Base-by-base conservation (phyloP, 495 filamentous ascomycete genomes). In the Talaromyces trachyspermus region DNA sequence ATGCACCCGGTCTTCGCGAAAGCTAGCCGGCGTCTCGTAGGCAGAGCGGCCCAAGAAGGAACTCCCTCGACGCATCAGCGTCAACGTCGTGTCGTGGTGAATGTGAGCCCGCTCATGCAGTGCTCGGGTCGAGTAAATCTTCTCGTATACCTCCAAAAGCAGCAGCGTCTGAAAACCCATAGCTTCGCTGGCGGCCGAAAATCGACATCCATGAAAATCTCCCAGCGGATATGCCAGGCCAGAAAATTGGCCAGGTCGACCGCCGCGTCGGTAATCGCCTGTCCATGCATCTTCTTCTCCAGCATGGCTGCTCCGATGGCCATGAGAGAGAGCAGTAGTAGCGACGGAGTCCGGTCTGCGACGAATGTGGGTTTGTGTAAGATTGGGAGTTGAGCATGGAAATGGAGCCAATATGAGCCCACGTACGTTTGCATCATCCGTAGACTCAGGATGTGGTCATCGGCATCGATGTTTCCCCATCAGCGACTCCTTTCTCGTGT, bases 151-250 rank as follows among this genome's bases (percentile, higher is more conserved):
- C 57, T 98, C 92, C 35, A 98, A 72, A 5, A 98, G 71, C 11
- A 98, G 62, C 32, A 97, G 69, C 0, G 92, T 84, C 60, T 98
- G 92, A 97, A 96, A 15, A 95, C 78, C 92, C 92, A 98, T n/a
- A 98, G 72, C 65, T 95, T 92, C 12, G 92, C 92, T 3, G 92
- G 91, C 6, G 92, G 90, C n/a, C 85, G 73, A 64, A 91, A 95
- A 62, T 95, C 89, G 20, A 77, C 74, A 60, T 95, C 85, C 69
- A 85, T 89, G 57, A 97, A 96, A 46, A 91, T 82, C 57, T 90
- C 84, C 85, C 90, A 95, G 23, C 92, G 77, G 9, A 97, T 65
- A 70, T 95, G 88, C 85, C 86, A 91, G 2, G 88, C 86, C 27
- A 96, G 69, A 59, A 95, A 92, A 58, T 85, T 86, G 32, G 89